A percentile compares a stretch with the other conserved stretches of the same genome.
Conservation (phyloP, 352 stramenopile species). For the Pythium dissotocum region DNA sequence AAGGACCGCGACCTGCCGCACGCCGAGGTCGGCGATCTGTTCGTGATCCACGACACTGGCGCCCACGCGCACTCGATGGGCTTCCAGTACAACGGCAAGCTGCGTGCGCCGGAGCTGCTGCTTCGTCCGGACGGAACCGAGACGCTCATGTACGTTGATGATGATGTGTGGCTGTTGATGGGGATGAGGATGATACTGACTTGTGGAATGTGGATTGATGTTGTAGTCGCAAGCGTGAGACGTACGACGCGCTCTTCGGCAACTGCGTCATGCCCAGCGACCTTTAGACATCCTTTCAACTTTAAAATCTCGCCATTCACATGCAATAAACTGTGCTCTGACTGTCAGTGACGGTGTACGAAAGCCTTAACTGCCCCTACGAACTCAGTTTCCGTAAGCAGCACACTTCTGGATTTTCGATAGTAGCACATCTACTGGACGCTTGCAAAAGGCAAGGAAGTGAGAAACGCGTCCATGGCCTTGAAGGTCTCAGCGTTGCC, state of each 20-base stretch:
- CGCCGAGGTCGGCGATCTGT: conserved; percentile 81
- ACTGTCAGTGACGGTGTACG: too few species aligned
- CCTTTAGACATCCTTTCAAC: conserved; percentile 16
- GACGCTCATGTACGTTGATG: conserved; percentile 63
- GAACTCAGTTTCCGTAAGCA: too few species aligned
- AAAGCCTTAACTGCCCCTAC: too few species aligned
- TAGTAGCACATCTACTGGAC: too few species aligned
- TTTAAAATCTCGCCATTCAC: too few species aligned
- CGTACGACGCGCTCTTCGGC: conserved; percentile 70
- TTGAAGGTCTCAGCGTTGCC: too few species aligned
- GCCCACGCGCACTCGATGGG: conserved; percentile 92
- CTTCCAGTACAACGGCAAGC: conserved; percentile 93
- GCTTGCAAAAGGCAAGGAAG: too few species aligned
- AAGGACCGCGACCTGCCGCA: conserved; percentile 77
- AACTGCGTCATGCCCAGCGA: conserved; percentile 69
- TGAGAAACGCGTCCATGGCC: too few species aligned
- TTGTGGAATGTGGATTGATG: conserved; percentile 10
- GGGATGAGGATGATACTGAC: neutral
- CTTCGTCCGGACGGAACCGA: conserved; percentile 52
- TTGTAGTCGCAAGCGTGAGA: conserved; percentile 72
- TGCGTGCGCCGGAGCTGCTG: conserved; percentile 87
- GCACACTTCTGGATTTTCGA: too few species aligned
- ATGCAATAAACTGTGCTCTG: too few species aligned
- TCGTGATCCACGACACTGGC: conserved; percentile 90
- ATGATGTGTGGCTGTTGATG: conserved; percentile 5